Conservation (phyloP, 768 basidiomycete species). For the Collybia mongolica region DNA sequence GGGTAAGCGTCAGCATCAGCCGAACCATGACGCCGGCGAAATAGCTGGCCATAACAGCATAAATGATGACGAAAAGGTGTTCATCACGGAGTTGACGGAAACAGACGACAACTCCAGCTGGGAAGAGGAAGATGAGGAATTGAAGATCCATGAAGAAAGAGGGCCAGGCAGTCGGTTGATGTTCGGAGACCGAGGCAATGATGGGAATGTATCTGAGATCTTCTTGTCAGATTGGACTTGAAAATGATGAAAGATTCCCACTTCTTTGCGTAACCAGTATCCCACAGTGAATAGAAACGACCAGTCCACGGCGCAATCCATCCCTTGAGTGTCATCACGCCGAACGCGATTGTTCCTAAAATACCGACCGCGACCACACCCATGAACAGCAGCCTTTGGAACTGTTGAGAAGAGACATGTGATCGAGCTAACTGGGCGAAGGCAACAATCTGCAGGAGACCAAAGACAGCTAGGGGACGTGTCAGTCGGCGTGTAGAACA, state of each 20-base stretch:
- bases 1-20: constrained; percentile 95
- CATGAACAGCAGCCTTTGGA: constrained; percentile 75
- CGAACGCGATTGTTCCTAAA: constrained; percentile 71
- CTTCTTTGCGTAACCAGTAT: constrained; percentile 99
- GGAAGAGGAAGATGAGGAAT: constrained; percentile 97
- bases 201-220: constrained; percentile 83
- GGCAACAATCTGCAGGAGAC: constrained; percentile 92
- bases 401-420: constrained; percentile 89
- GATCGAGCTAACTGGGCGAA: constrained; percentile 88
- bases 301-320: constrained; percentile 99
- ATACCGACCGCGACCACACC: constrained; percentile 69
- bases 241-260: constrained; percentile 30
- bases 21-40: constrained; percentile 99
- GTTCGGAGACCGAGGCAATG: constrained; percentile 98
- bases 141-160: constrained; percentile 99
- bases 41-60: constrained; percentile 93
- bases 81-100: constrained; percentile 95
- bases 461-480: constrained; percentile 74
- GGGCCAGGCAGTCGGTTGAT: constrained; percentile 99
- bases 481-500: background rate
- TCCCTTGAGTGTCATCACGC: constrained; percentile 85
- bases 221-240: constrained; percentile 9
- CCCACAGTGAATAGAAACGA: constrained; percentile 98
- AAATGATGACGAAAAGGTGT: constrained; percentile 98
- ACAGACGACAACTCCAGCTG: constrained; percentile 91